These are phyloP conservation scores for Fonsecaea monophora DNA, from an alignment of 2,329 filamentous ascomycete genomes.

Conservation along the genomic window DNA sequence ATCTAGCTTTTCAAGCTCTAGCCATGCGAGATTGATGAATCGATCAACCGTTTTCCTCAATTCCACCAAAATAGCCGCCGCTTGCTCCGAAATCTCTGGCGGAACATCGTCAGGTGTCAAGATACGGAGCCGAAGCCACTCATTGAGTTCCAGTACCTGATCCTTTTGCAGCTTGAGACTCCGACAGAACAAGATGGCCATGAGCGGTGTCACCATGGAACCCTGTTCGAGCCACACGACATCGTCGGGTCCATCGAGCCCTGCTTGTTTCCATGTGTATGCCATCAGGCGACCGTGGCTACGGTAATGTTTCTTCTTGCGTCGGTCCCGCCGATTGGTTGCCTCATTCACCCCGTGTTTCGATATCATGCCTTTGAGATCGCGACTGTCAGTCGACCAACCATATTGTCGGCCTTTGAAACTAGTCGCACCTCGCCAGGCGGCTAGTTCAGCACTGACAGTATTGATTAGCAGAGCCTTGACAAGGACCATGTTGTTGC, in stretches of 20 bases:
- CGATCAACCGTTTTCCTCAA: conserved; percentile 36
- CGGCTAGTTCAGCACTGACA: conserved; percentile 28
- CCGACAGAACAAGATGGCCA: conserved; percentile 32
- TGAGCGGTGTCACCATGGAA: conserved; percentile 35
- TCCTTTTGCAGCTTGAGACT: conserved; percentile 14
- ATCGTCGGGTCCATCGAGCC: conserved; percentile 15
- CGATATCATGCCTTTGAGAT: conserved; percentile 17
- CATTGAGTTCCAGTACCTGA: conserved; percentile 29
- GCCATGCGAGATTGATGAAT: conserved; percentile 28
- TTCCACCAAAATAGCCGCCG: conserved; percentile 32
- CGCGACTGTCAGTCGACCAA: conserved; percentile 13
- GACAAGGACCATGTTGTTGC: conserved; percentile 29
- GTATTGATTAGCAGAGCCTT: conserved; percentile 33
- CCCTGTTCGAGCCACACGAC: conserved; percentile 32
- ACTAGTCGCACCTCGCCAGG: conserved; percentile 24
- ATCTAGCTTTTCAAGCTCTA: conserved; percentile 12
- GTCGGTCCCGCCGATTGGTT: background rate
- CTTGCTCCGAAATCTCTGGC: background rate
- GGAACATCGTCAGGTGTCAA: conserved; percentile 10
- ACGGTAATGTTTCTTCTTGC: conserved; percentile 17
- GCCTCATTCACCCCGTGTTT: conserved; percentile 24
- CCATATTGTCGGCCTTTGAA: background rate
- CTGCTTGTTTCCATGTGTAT: conserved; percentile 25
- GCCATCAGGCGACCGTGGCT: conserved; percentile 32
- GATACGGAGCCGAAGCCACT: conserved; percentile 29